Base-by-base conservation (phyloP, 1,284 basidiomycete genomes). In the Pascua guehoae region DNA sequence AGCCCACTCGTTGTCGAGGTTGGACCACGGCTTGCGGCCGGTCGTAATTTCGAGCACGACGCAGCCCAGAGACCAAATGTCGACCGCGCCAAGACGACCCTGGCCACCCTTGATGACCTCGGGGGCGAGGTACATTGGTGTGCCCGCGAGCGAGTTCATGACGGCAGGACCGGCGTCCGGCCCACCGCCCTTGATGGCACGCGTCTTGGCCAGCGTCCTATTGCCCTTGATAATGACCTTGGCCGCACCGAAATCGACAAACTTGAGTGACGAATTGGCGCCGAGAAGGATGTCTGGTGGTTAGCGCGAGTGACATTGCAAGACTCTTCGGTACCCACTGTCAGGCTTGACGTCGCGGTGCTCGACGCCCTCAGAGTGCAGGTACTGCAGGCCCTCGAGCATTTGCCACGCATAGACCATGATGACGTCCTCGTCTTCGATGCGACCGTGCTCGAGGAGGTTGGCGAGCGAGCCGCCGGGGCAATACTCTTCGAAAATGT, bases 41-140 rank as follows among this genome's bases (percentile, higher is more conserved):
- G 96, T 98, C 2, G 91, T 91, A 68, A 91, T 94, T 73, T 99
- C 95, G 42, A 98, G 84, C 3, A 98, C 87, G 18, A 98, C 93
- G 72, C 96, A 98, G 7, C 96, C 96, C 57, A 98, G 78, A 24
- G 73, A 73, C 96, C 96, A 99, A 47, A 99, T 88, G 73, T 99
- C 96, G 86, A 97, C 96, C 3, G 96, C 93, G n/a, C 95, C 95
- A 60, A 90, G 86, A 54, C 88, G 83, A 15, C 87, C 85, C 0
- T 67, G 58, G 67, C 88, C 92, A 10, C 64, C 63, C 78, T 97
- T 93, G 81, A 99, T 98, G 49, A 98, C 88, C 73, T 99, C 96
- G 1, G 96, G 96, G 11, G 92, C 95, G 90, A 99, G 97, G 78
- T 98, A 99, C 95, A 98, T 98, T 0, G 96, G 96, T 16, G 96